Base-by-base conservation (phyloP, 2,329 filamentous ascomycete genomes). In the Dactylellina cionopaga region DNA sequence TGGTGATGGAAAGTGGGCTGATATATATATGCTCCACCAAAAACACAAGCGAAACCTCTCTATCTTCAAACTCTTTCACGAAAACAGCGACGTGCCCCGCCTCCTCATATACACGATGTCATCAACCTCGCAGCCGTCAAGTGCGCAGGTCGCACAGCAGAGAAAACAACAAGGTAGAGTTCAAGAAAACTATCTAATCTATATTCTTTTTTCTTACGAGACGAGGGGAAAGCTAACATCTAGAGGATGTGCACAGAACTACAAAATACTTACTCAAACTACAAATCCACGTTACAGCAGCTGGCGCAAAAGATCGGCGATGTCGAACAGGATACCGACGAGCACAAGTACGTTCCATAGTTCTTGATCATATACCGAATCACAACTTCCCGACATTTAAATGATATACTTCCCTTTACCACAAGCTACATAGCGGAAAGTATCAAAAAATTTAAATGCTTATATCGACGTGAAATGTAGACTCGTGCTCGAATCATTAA, bases 231-330 rank as follows among this genome's bases (percentile, higher is more conserved):
- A 49, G 25, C n/a, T 46, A 46, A 24, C 10, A 22, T 13, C 47
- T 11, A 9, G 49, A 44, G 64, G 44, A 52, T 71, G 49, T 44
- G 49, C 49, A 44, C 77, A 95, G 91, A 95, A 80, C 87, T 95
- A 76, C 91, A 95, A 82, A 83, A 85, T 52, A 90, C 91, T 77
- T 95, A 95, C 80, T 87, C 87, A 76, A 92, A 88, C 81, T 94
- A 88, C 82, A 90, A 90, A 80, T 89, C 86, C 77, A 88, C 85
- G 2, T 86, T 99, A 68, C 94, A 98, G 82, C 91, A 95, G 79
- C 88, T 99, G 78, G 95, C 95, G 27, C 90, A 92, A 79, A 98
- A 96, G 81, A 97, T 99, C 77, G 95, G 95, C 39, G 93, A 98
- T 79, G 93, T 99, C 64, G 95, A 99, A 83, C 92, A 96, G 80